Conservation (phyloP, 805 yeast species). For the Saturnispora hagleri region DNA sequence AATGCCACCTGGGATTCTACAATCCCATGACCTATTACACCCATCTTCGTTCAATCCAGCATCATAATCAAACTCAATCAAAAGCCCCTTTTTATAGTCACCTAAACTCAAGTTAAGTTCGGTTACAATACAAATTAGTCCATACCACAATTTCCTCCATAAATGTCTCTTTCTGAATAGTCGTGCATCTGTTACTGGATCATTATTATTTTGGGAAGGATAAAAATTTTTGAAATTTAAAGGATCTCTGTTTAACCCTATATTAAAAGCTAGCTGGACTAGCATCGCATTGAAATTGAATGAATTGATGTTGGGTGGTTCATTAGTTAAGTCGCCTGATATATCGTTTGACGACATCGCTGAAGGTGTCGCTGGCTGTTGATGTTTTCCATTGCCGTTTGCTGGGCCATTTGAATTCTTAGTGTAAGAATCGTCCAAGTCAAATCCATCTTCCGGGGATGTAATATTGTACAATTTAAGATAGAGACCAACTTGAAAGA, state of each 20-base stretch:
- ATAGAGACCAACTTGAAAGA: conserved; percentile 52
- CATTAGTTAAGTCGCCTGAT: conserved; percentile 28
- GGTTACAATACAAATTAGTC: conserved; percentile 26
- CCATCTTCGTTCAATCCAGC: conserved; percentile 24
- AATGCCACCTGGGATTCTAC: conserved; percentile 31
- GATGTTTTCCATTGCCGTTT: conserved; percentile 9
- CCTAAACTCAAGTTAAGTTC: conserved; percentile 30
- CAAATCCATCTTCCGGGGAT: conserved; percentile 50
- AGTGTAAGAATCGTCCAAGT: conserved; percentile 33
- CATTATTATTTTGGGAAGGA: conserved; percentile 18
- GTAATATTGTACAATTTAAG: conserved; percentile 45
- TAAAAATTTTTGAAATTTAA: conserved; percentile 31
- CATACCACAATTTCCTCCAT: conserved; percentile 34
- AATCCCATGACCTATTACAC: conserved; percentile 29
- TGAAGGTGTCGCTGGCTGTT: conserved; percentile 10
- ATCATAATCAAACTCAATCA: conserved; percentile 30
- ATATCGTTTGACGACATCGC: conserved; percentile 25
- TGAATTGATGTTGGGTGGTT: conserved; percentile 29
- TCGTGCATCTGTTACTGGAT: conserved; percentile 23
- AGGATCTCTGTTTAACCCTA: conserved; percentile 43
- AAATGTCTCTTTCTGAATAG: conserved; percentile 29
- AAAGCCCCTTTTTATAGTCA: conserved; percentile 29
- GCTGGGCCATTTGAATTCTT: conserved; percentile 18
- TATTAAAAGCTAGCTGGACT: conserved; percentile 35
- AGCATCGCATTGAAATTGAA: conserved; percentile 29